Base-by-base conservation (phyloP, 179 eudicot species). In the Beta macrorhiza region DNA sequence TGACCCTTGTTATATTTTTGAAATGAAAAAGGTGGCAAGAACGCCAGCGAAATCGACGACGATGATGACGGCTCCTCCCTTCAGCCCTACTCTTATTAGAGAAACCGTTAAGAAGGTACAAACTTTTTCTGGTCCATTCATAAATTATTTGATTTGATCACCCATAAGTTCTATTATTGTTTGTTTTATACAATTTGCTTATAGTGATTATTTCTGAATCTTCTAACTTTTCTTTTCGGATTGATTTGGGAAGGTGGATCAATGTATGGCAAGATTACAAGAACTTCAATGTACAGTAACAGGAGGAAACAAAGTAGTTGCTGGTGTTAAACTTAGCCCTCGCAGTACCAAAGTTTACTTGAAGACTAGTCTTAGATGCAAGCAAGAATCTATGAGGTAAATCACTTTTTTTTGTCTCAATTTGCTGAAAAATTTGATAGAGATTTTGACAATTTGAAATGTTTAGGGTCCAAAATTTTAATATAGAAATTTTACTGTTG, bases 251-350 rank as follows among this genome's bases (percentile, higher is more conserved):
- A 76, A 92, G 98, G 97, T 95, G 91, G 98, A 95, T 80, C 87
- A 87, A 80, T 95, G 97, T 88, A 88, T 92, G 93, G 93, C 87
- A 59, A 81, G 98, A 83, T 89, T 95, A 86, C 93, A 95, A 82
- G 98, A 95, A 87, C 91, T 95, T 72, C 97, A 93, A 65, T 88
- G 91, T 83, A 92, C 93, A 47, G 94, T 93, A 10, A 69, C 90
- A 49, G 97, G 97, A 78, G 97, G 98, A 52, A 86, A 57, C 16
- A 94, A 94, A 84, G 85, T 90, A 77, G 87, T 90, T 5, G 75
- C 88, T 69, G 94, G 92, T 1, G 91, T 89, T 22, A 90, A 82
- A 83, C 91, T 91, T 49, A 93, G 97, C 55, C 97, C 97, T 63
- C 80, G 89, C 1, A 91, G 91, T 67, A 88, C 93, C 58, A 89